A percentile compares a stretch with the other conserved stretches of the same genome.
These are phyloP conservation scores for Clarireedia paspali DNA, from an alignment of 2,329 filamentous ascomycete genomes.

Conservation along the genomic window DNA sequence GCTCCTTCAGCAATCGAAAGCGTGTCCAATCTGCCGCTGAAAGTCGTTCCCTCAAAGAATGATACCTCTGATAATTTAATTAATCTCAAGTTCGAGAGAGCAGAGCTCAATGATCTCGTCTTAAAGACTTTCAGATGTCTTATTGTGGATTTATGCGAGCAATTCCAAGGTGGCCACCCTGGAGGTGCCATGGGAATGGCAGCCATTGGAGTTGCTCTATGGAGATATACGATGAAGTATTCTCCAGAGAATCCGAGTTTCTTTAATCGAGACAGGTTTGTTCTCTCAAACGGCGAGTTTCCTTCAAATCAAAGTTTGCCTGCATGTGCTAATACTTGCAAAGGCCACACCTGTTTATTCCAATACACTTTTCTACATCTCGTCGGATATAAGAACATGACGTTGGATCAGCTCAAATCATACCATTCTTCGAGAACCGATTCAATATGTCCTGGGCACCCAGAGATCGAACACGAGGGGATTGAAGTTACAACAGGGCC, in stretches of 20 bases:
- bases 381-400: conserved; percentile 39
- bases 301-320: neutral
- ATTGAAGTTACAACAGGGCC: conserved; percentile 46
- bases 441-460: conserved; percentile 36
- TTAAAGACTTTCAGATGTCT: conserved; percentile 27
- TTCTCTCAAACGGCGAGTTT: conserved; percentile 35
- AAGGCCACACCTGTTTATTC: conserved; percentile 38
- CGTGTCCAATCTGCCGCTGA: neutral
- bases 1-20: neutral
- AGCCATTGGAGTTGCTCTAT: conserved; percentile 39
- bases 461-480: conserved; percentile 42
- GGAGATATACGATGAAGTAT: conserved; percentile 37
- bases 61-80: neutral
- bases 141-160: conserved; percentile 61
- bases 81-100: neutral
- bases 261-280: conserved; percentile 38
- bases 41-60: neutral
- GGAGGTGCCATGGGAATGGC: conserved; percentile 51
- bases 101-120: neutral
- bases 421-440: conserved; percentile 34
- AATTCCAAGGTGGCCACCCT: conserved; percentile 62
- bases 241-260: conserved; percentile 32
- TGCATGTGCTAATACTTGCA: neutral
- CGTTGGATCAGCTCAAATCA: conserved; percentile 39
- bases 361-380: conserved; percentile 39